A percentile compares a stretch with the other conserved stretches of the same genome.
These are phyloP conservation scores for Hylodesmum podocarpum DNA, from an alignment of 306 rosid species.

Conservation along the genomic window DNA sequence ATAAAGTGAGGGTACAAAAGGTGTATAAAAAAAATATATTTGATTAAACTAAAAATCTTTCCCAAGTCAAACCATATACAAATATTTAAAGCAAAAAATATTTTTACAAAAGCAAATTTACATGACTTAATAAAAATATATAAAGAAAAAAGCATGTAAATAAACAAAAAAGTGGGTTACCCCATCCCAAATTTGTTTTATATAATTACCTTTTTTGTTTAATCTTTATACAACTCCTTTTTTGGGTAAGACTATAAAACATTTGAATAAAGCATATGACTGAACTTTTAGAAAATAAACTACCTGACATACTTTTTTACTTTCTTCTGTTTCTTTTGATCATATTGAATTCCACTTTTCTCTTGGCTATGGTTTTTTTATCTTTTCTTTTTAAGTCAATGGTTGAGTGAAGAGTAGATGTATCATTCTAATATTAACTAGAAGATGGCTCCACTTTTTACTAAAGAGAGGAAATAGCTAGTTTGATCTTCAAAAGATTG, in stretches of 20 bases:
- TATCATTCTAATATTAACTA: background rate
- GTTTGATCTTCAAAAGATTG: too few relatives aligned
- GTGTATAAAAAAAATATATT: too few relatives aligned
- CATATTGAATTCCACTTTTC: background rate
- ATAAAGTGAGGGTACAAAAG: background rate
- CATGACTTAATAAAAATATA: background rate
- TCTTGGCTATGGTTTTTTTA: background rate
- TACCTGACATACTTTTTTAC: background rate
- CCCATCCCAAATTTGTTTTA: background rate
- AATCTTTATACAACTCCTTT: too few relatives aligned
- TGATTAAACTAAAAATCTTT: too few relatives aligned
- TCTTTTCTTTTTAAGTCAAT: background rate
- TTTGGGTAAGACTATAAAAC: too few relatives aligned
- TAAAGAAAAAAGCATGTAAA: background rate
- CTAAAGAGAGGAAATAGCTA: too few relatives aligned
- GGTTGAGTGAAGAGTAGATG: background rate
- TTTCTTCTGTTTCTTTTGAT: background rate
- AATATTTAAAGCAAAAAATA: background rate
- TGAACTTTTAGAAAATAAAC: background rate
- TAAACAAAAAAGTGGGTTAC: too few relatives aligned
- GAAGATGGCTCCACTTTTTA: too few relatives aligned
- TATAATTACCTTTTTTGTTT: too few relatives aligned
- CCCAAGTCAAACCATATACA: too few relatives aligned
- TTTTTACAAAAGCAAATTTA: background rate
- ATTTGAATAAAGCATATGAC: background rate